These are phyloP conservation scores for Phytophthora multivora DNA, from an alignment of 352 stramenopile species.

Conservation along the genomic window DNA sequence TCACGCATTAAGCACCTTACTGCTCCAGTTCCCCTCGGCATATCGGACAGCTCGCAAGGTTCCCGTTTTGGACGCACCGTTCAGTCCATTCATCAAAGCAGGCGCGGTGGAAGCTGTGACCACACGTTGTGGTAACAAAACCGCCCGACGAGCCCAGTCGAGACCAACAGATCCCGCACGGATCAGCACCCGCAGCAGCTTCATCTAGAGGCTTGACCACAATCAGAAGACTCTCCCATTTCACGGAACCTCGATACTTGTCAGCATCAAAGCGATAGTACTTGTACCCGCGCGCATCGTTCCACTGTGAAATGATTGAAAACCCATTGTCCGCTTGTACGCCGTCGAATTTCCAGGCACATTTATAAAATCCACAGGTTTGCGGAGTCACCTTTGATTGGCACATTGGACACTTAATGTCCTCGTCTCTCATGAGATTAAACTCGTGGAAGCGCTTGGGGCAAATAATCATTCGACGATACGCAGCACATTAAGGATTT, in stretches of 20 bases:
- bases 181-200: background rate
- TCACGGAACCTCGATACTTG: background rate
- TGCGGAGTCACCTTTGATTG: slow-evolving; percentile 3
- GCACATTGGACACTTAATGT: slow-evolving; percentile 24
- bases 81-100: slow-evolving; percentile 15
- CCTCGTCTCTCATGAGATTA: slow-evolving; percentile 22
- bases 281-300: background rate
- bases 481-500: slow-evolving; percentile 15
- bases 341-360: slow-evolving; percentile 38
- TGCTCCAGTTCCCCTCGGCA: slow-evolving; percentile 2
- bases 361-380: slow-evolving; percentile 37
- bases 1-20: background rate
- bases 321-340: background rate
- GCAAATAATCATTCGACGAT: slow-evolving; percentile 17
- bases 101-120: slow-evolving; percentile 8
- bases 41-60: slow-evolving; percentile 4
- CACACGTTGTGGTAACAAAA: slow-evolving; percentile 1
- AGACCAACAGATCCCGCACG: slow-evolving; percentile 6
- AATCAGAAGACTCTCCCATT: slow-evolving; percentile 29
- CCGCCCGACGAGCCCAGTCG: background rate
- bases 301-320: slow-evolving; percentile 28
- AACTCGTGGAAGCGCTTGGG: slow-evolving; percentile 9
- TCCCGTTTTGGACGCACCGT: background rate
- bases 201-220: slow-evolving; percentile 6
- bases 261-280: background rate